Evolutionary conservation across 2,329 filamentous ascomycete genomes (phyloP), one percentile per base, ranked within the genome.

Genomic region (Tolypocladium pustulatum): DNA sequence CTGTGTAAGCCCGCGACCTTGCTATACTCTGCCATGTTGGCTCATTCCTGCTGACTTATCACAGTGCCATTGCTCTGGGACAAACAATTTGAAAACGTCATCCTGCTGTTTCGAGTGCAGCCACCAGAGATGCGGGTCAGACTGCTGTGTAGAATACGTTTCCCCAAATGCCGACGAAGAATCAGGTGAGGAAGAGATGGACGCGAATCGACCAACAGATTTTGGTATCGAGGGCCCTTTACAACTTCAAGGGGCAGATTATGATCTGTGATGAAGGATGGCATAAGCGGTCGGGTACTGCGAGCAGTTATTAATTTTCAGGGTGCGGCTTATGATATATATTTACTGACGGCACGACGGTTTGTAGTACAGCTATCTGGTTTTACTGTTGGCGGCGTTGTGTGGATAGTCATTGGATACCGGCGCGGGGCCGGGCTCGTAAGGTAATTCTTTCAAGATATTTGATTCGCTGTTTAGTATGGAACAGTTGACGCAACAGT

Each of bases 1-100:
- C 49, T 72, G 71, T 38, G 70, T 72, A 64, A 69, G 70, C 67
- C 2, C 4, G 4, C 10, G 36, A 40, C 20, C 15, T 7, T n/a
- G 12, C 49, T 3, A 20, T 3, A 22, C 30, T 2, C 49, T 1
- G 17, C 27, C 12, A 27, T 8, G 1, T 7, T 10, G 17, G 20
- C 30, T 36, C 30, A 8, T 20, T 22, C 20, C 12, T 5, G 43
- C 46, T 53, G 25, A 56, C 43, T 4, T 17, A 15, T 6, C 22
- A 30, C 57, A 70, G 68, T 67, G 63, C 54, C 27, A 52, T 7
- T 70, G 68, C 25, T 32, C 1, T 0, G n/a, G 54, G 10, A 58
- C 58, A 6, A 60, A 59, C 22, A 62, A 61, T 51, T 15, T 59
- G 10, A 64, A 57, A 36, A 61, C 58, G 22, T 60, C 61, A 4